These are phyloP conservation scores for Geotrichum siamense DNA, from an alignment of 1,139 yeast species.

Conservation along the genomic window DNA sequence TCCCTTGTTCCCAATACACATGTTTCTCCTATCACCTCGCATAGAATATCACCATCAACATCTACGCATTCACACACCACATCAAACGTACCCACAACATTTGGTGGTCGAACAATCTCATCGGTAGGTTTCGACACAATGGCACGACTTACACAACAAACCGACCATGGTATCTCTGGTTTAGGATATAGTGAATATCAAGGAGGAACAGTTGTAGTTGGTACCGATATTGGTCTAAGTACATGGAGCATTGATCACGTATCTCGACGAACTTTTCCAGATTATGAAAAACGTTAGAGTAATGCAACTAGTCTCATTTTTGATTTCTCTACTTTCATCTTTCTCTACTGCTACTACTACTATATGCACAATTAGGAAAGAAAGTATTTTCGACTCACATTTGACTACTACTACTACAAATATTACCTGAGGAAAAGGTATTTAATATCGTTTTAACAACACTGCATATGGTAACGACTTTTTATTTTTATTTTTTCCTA, in stretches of 20 bases:
- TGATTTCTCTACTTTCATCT: too few species aligned
- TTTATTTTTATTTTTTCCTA: too few species aligned
- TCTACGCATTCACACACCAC: background rate
- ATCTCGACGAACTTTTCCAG: conserved; percentile 30
- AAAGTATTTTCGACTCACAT: too few species aligned
- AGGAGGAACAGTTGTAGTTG: conserved; percentile 35
- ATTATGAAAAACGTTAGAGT: conserved; percentile 19
- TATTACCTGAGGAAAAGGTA: too few species aligned
- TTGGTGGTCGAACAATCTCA: background rate
- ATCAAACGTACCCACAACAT: background rate
- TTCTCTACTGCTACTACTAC: too few species aligned
- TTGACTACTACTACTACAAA: too few species aligned
- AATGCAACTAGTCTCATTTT: too few species aligned
- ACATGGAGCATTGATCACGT: conserved; percentile 31
- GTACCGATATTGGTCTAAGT: conserved; percentile 35
- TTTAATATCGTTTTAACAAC: background rate
- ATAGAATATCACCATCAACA: background rate
- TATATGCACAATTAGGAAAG: too few species aligned
- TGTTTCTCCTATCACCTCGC: background rate
- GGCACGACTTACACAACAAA: conserved; percentile 16
- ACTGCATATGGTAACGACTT: too few species aligned
- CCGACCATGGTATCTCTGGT: conserved; percentile 33
- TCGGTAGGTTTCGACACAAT: background rate
- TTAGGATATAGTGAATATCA: conserved; percentile 33
- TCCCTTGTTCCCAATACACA: conserved; percentile 2